A percentile compares a stretch with the other conserved stretches of the same genome.
Evolutionary conservation across 78 protist genomes (phyloP).

Genomic region (Dictyostelium firmibasis): DNA sequence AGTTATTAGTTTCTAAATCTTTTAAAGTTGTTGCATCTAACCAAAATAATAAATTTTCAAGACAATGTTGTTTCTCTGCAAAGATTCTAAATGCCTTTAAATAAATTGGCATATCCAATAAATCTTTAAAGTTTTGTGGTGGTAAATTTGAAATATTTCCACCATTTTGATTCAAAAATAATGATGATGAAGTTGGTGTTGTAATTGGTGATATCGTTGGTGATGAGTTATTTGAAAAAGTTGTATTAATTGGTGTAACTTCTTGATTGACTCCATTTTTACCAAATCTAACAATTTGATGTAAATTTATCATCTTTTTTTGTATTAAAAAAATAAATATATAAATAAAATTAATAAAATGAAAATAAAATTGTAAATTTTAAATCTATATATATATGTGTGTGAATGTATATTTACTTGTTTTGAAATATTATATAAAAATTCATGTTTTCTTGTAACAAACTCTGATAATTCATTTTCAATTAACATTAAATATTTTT

Average conservation of each 20-base stretch:
- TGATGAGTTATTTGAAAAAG: background rate
- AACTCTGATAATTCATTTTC: slow-evolving; percentile 43
- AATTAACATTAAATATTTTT: slow-evolving; percentile 38
- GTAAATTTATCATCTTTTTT: slow-evolving; percentile 53
- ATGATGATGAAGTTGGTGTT: background rate
- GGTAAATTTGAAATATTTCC: background rate
- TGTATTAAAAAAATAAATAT: background rate
- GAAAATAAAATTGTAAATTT: background rate
- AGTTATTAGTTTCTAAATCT: slow-evolving; percentile 21
- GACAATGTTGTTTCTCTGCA: slow-evolving; percentile 72
- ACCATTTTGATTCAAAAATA: background rate
- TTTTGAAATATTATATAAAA: slow-evolving; percentile 37
- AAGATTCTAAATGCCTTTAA: slow-evolving; percentile 72
- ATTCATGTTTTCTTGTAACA: slow-evolving; percentile 49
- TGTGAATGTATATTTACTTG: background rate
- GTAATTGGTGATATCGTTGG: background rate
- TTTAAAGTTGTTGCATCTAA: slow-evolving; percentile 36
- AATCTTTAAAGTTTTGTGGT: slow-evolving; percentile 40
- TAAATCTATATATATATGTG: no score
- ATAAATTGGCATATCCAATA: slow-evolving; percentile 31
- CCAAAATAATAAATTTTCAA: slow-evolving; percentile 65
- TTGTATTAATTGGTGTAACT: background rate
- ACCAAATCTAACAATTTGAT: slow-evolving; percentile 70
- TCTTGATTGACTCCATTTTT: slow-evolving; percentile 1
- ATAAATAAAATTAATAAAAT: background rate